These are phyloP conservation scores for Gossypium mustelinum DNA, from an alignment of 345 rosid genomes.

Conservation along the genomic window DNA sequence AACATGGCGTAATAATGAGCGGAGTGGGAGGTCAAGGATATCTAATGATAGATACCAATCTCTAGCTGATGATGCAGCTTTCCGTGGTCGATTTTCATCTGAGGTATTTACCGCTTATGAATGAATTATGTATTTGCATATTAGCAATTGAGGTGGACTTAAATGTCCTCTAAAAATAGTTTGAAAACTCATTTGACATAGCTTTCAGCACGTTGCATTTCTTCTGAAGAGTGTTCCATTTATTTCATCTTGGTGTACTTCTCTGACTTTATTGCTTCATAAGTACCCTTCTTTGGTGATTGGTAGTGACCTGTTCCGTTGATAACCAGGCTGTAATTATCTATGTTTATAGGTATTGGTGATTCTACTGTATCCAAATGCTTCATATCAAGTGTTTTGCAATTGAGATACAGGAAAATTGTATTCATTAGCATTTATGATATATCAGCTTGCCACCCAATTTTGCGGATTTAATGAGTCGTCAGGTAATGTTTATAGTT, in stretches of 20 bases:
- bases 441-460: not conserved
- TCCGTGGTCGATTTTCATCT: slow-evolving; percentile 49
- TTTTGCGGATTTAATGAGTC: not conserved
- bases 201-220: not conserved
- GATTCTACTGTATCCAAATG: too few species aligned
- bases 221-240: not conserved
- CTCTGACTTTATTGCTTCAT: not conserved
- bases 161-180: not conserved
- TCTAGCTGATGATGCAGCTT: slow-evolving; percentile 45
- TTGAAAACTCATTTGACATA: not conserved
- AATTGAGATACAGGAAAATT: not conserved
- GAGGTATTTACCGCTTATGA: slow-evolving; percentile 42
- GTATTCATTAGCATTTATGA: not conserved
- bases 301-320: not conserved
- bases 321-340: too few species aligned
- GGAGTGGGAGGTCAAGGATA: slow-evolving; percentile 63
- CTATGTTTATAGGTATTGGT: too few species aligned
- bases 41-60: slow-evolving; percentile 56
- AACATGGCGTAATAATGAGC: slow-evolving; percentile 59
- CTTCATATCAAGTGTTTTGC: not conserved
- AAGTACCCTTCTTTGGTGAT: not conserved
- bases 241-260: not conserved
- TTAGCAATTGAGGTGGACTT: not conserved
- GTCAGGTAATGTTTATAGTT: not conserved
- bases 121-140: slow-evolving; percentile 8